Evolutionary conservation across 345 rosid genomes (phyloP), one percentile per base, ranked within the genome.

Genomic region (Corchorus capsularis): DNA sequence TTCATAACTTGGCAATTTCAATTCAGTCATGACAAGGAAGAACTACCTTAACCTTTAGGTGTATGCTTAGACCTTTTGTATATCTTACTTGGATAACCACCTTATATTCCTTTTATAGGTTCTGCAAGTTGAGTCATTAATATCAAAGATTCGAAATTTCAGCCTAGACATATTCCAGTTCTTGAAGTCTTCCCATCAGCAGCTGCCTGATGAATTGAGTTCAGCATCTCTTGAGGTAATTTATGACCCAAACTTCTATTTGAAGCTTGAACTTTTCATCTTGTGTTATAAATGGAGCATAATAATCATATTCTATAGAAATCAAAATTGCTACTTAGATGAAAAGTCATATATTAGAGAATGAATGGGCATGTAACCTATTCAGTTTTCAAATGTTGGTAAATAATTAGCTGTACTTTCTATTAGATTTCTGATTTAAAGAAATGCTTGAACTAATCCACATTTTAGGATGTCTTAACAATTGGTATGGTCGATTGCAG

Each of bases 221-320:
- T 83, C 90, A 62, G 76, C 87, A 67, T 89, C 97, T 63, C 83
- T 92, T 72, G 96, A 91, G 99, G 98, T 96, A 92, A 66, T 49
- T 73, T 72, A 73, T 63, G 67, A 46, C 69, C 16, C 10, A 14
- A 64, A n/a, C 75, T 52, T 73, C 53, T 43, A 8, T 17, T 60
- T 73, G 17, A 49, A 49, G 34, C 55, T 32, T 61, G 17, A 47
- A 59, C 39, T 13, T 22, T 49, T 63, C 20, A 32, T 37, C 5
- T 63, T 49, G 34, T 34, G 34, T 74, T 43, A 52, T 63, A 9
- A 45, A n/a, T 19, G 13, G 49, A 73, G 77, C 55, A 27, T 50
- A 47, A 65, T 72, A 49, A 65, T 64, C 15, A 35, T 54, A 69
- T 69, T 69, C 45, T 50, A 9, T 34, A 9, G 35, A 34, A 9